A percentile compares a stretch with the other conserved stretches of the same genome.
phyloP scores from a whole-genome alignment of 2,329 filamentous ascomycete species.

The Sporothrix inflata region DNA sequence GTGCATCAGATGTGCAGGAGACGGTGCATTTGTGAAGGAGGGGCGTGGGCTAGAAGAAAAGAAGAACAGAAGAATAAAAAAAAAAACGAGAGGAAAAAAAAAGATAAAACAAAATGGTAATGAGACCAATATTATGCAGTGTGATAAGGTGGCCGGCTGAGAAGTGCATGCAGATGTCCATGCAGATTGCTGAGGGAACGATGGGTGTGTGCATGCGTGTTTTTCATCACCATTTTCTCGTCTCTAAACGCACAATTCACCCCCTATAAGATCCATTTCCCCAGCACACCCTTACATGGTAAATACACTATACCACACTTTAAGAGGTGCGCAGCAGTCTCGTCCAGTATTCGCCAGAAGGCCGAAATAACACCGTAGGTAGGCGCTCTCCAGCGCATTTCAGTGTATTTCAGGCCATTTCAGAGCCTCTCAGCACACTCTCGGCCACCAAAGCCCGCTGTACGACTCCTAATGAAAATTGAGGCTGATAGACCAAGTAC shows the following conservation, averaged over 20 bases:
- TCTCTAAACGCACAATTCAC: not conserved
- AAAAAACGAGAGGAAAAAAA: not conserved
- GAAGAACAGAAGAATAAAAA: not conserved
- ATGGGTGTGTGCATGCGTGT: not conserved
- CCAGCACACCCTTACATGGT: not conserved
- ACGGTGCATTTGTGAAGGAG: not conserved
- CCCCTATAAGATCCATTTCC: not conserved
- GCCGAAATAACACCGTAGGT: too few relatives aligned
- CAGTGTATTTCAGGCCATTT: too few relatives aligned
- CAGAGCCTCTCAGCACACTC: too few relatives aligned
- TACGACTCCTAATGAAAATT: too few relatives aligned
- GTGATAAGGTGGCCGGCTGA: not conserved
- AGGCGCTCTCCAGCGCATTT: too few relatives aligned
- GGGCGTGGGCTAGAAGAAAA: not conserved
- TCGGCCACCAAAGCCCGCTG: too few relatives aligned
- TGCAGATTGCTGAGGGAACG: too few relatives aligned
- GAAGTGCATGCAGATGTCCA: not conserved
- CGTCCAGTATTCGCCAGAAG: too few relatives aligned
- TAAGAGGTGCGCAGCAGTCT: too few relatives aligned
- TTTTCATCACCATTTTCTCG: not conserved
- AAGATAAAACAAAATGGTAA: not conserved
- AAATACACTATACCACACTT: not conserved
- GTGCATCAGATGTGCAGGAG: not conserved
- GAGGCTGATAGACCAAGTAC: too few relatives aligned
- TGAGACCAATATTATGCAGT: not conserved